Percentiles rank a stretch among this genome's conserved stretches.
Evolutionary conservation across 176 grass and related monocot genomes (phyloP).

Genomic region (Ananas comosus): DNA sequence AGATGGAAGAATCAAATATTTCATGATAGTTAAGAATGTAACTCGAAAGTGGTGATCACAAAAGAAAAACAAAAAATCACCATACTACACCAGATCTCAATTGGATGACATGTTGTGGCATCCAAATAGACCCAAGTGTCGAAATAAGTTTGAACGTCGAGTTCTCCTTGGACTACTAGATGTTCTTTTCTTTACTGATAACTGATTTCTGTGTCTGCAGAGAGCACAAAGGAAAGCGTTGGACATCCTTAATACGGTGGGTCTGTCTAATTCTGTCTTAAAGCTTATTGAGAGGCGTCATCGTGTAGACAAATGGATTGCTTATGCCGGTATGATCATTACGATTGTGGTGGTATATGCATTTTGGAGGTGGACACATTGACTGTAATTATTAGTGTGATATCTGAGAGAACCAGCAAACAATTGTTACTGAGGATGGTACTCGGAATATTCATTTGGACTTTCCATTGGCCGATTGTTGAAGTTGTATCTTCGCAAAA

Average conservation of each 20-base stretch:
- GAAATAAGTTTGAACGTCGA: not conserved
- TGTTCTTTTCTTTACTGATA: not conserved
- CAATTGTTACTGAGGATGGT: too few relatives aligned
- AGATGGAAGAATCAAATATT: too few relatives aligned
- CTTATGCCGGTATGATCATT: conserved; percentile 71
- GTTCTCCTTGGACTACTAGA: not conserved
- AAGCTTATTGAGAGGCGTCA: conserved; percentile 90
- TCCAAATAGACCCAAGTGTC: too few relatives aligned
- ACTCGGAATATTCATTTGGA: too few relatives aligned
- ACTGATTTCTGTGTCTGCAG: conserved; percentile 30
- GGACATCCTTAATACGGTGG: conserved; percentile 85
- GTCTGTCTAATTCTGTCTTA: conserved; percentile 78
- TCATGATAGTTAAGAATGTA: too few relatives aligned
- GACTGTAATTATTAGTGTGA: conserved; percentile 5
- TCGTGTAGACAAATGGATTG: conserved; percentile 77
- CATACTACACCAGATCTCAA: too few relatives aligned
- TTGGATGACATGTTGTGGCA: too few relatives aligned
- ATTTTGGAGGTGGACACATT: conserved; percentile 76
- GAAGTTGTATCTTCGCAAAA: too few relatives aligned
- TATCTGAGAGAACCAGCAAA: not conserved
- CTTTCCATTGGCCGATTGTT: too few relatives aligned
- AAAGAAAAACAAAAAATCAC: too few relatives aligned
- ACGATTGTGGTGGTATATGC: conserved; percentile 48
- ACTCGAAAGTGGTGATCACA: too few relatives aligned
- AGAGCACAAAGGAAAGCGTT: conserved; percentile 94